phyloP scores from a whole-genome alignment of 768 basidiomycete genomes.

The Amanita brunnescens region DNA sequence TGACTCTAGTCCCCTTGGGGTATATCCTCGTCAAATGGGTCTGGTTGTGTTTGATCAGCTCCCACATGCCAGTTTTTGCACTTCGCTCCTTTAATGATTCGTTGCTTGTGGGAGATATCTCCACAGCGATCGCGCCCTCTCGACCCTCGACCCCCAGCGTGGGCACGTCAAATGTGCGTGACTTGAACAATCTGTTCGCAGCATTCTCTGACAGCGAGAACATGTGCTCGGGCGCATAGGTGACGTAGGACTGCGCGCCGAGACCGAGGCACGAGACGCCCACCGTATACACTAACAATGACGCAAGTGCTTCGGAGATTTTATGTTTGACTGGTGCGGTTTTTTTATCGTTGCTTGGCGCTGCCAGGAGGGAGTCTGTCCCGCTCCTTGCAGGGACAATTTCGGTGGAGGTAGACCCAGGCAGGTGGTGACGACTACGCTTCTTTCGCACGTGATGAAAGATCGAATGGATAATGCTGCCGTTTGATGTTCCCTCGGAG shows the following conservation, averaged over 20 bases:
- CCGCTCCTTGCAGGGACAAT: neutral
- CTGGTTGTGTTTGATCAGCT: constrained; percentile 86
- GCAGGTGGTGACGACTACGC: neutral
- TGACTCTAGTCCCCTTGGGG: constrained; percentile 77
- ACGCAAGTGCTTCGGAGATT: constrained; percentile 67
- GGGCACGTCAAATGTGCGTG: neutral
- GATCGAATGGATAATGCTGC: constrained; percentile 34
- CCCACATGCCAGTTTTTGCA: constrained; percentile 33
- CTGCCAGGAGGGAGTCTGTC: neutral
- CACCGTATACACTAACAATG: constrained; percentile 89
- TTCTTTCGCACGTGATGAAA: constrained; percentile 25
- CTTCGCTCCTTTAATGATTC: neutral
- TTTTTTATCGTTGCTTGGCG: neutral
- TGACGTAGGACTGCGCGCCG: constrained; percentile 66
- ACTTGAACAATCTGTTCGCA: constrained; percentile 69
- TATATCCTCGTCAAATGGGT: constrained; percentile 84
- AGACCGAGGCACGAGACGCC: constrained; percentile 94
- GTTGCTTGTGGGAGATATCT: neutral
- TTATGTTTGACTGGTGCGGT: constrained; percentile 36
- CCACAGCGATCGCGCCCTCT: neutral
- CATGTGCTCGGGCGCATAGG: constrained; percentile 80
- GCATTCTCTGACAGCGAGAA: constrained; percentile 88
- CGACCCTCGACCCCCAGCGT: neutral
- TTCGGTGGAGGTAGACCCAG: neutral
- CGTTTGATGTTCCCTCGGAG: neutral